These are phyloP conservation scores for Jacaranda copaia DNA, from an alignment of 257 asterid species.

Conservation along the genomic window DNA sequence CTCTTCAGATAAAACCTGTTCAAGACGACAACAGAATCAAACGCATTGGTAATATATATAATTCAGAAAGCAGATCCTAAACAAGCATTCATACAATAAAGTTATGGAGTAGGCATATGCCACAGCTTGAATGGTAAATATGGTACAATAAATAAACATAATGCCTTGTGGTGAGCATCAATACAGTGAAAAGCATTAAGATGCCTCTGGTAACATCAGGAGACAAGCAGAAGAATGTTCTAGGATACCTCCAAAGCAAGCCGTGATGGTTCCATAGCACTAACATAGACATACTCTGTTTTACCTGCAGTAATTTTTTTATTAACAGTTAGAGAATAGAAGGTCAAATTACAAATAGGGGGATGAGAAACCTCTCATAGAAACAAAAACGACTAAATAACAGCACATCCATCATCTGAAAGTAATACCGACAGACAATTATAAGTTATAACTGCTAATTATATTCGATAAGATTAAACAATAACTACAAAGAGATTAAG, in stretches of 20 bases:
- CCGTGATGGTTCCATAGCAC: constrained; percentile 75
- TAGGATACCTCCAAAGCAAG: constrained; percentile 76
- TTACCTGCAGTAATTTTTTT: constrained; percentile 66
- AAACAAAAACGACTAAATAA: constrained; percentile 15
- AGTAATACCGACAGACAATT: neutral
- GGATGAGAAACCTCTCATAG: constrained; percentile 25
- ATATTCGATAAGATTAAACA: constrained; percentile 3
- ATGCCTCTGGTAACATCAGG: constrained; percentile 8
- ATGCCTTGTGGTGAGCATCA: neutral
- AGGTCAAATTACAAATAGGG: constrained; percentile 3
- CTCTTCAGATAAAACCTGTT: constrained; percentile 87
- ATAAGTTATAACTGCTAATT: constrained; percentile 5
- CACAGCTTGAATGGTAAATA: neutral
- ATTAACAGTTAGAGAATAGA: neutral
- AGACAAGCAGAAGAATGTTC: constrained; percentile 21
- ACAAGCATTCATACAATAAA: constrained; percentile 2
- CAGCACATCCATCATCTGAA: constrained; percentile 31
- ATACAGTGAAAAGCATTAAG: constrained; percentile 18
- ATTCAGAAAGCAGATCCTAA: neutral
- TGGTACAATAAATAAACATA: neutral
- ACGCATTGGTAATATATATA: constrained; percentile 25
- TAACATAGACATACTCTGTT: constrained; percentile 77
- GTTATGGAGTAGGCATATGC: constrained; percentile 20
- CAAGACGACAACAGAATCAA: constrained; percentile 34
- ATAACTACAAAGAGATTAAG: constrained; percentile 7